Percentiles rank a stretch among this genome's conserved stretches.
Evolutionary conservation across 805 yeast species (phyloP).

Genomic region (Citeromyces matritensis): DNA sequence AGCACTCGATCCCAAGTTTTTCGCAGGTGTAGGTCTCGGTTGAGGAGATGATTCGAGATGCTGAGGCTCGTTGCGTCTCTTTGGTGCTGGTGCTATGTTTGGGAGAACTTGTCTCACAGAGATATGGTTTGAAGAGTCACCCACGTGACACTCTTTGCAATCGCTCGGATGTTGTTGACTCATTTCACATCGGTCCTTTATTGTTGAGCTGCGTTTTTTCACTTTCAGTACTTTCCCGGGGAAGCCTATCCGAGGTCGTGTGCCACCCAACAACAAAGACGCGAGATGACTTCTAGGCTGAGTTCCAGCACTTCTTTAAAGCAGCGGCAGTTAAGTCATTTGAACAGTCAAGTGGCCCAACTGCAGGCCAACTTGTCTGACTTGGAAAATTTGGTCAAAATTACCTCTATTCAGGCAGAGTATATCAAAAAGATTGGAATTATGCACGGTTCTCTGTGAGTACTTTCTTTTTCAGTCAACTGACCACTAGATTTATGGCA

Average conservation of each 20-base stretch:
- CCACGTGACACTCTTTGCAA: no score
- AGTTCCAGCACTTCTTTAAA: constrained; percentile 5
- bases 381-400: constrained; percentile 19
- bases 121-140: no score
- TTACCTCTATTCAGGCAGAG: constrained; percentile 22
- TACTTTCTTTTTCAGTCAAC: constrained; percentile 1
- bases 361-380: constrained; percentile 24
- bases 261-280: no score
- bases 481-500: constrained; percentile 6
- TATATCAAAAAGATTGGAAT: constrained; percentile 23
- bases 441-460: constrained; percentile 22
- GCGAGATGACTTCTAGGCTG: no score
- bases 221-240: no score
- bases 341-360: constrained; percentile 16
- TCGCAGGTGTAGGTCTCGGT: constrained; percentile 2
- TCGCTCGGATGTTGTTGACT: no score
- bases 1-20: no score
- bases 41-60: constrained; percentile 3
- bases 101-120: constrained; percentile 1
- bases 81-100: constrained; percentile 2
- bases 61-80: not conserved
- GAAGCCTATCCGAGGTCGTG: no score
- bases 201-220: no score
- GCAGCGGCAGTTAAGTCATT: constrained; percentile 18
- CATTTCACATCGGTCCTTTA: no score